Base-by-base conservation (phyloP, 768 basidiomycete species). In the Lanmaoa rubissima region DNA sequence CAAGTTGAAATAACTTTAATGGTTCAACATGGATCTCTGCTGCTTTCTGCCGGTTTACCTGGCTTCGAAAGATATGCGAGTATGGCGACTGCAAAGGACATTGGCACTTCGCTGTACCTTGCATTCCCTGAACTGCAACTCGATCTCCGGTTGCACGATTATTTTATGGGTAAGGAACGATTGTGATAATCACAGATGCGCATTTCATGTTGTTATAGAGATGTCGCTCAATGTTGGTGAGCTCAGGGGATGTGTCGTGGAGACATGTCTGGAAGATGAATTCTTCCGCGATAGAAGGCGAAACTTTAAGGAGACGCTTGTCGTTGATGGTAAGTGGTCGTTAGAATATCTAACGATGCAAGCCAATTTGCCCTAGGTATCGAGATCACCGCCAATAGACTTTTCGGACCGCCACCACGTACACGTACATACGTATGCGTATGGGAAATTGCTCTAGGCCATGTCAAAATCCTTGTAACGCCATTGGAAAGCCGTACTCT, bases 391-490 rank as follows among this genome's bases (percentile, higher is more conserved):
- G 87, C 91, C 2, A 83, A 97, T 67, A 84, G 95, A 26, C 75
- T 98, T 12, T 96, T 97, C 66, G 96, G 96, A 9, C 91, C 92
- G 13, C 84, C 86, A 55, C 96, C 96, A 8, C 81, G 83, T 4
- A 90, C 90, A 0, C 74, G 89, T 2, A 87, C 93, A 1, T 98
- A 98, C 65, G 76, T 96, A 6, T 98, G 95, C 67, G 81, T 97
- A 14, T 98, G 96, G 96, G 93, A 96, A 65, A 82, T 95, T 44
- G 74, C 74, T n/a, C 36, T 94, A 17, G 92, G 92, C 7, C 67
- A 77, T 35, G 66, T 91, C 46, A 86, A 83, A 63, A 79, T 78
- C 0, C 65, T 79, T 26, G 58, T 87, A 19, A 81, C 86, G 2
- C 82, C 86, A 9, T 67, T 72, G 16, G 81, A 92, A 61, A 74